Percentiles rank a stretch among this genome's conserved stretches.
Evolutionary conservation across 139 green algal species (phyloP).

Genomic region (Chlorella sp.): DNA sequence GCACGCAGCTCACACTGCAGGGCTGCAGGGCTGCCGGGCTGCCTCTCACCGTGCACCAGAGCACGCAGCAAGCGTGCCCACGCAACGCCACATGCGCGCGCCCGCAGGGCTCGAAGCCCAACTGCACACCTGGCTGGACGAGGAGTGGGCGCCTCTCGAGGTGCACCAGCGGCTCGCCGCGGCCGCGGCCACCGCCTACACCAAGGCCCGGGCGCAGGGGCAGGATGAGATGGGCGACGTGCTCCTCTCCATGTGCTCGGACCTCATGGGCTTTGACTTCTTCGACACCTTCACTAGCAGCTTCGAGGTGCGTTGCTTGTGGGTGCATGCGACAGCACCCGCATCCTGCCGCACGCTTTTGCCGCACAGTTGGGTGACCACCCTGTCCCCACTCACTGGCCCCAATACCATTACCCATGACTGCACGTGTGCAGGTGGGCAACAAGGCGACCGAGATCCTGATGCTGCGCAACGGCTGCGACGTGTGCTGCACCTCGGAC

Average conservation of each 20-base stretch:
- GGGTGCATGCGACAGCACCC: neutral
- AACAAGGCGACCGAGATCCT: slow-evolving; percentile 12
- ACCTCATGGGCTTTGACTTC: slow-evolving; percentile 12
- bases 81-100: neutral
- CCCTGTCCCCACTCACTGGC: neutral
- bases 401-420: neutral
- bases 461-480: slow-evolving; percentile 17
- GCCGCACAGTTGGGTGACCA: neutral
- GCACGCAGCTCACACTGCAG: too few species aligned
- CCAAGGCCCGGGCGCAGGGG: neutral
- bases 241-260: slow-evolving; percentile 8
- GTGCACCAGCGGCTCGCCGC: slow-evolving; percentile 9
- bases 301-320: slow-evolving; percentile 9
- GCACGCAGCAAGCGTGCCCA: too few species aligned
- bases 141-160: slow-evolving; percentile 17
- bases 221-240: slow-evolving; percentile 9
- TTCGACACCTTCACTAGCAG: slow-evolving; percentile 15
- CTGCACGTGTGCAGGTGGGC: slow-evolving; percentile 1
- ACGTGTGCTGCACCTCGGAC: slow-evolving; percentile 18
- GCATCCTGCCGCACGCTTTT: neutral
- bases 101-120: slow-evolving; percentile 8
- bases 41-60: too few species aligned
- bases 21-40: too few species aligned
- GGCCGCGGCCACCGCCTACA: slow-evolving; percentile 11
- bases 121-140: slow-evolving; percentile 15